Percentiles rank a stretch among this genome's conserved stretches.
phyloP scores from a whole-genome alignment of 2,329 filamentous ascomycete genomes.

The Lachnellula arida region DNA sequence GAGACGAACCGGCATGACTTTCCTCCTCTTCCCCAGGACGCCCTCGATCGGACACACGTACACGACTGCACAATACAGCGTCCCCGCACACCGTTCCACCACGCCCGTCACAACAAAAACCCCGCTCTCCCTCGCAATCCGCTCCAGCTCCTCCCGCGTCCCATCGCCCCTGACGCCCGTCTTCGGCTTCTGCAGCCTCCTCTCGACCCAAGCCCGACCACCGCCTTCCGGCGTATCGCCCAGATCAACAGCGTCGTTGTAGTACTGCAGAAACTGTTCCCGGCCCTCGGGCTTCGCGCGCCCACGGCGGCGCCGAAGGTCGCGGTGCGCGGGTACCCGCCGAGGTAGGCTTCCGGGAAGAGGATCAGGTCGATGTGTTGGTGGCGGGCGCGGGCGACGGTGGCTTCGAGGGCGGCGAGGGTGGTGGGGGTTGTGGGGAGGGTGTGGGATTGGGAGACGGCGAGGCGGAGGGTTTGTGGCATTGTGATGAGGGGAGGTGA shows the following conservation, averaged over 20 bases:
- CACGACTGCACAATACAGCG: slow-evolving; percentile 75
- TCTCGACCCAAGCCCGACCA: slow-evolving; percentile 65
- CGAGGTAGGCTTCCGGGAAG: slow-evolving; percentile 88
- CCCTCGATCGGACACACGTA: slow-evolving; percentile 75
- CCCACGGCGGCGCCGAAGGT: slow-evolving; percentile 74
- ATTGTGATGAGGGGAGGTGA: slow-evolving; percentile 15
- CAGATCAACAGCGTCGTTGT: slow-evolving; percentile 72
- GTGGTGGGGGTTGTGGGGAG: slow-evolving; percentile 49
- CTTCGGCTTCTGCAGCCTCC: slow-evolving; percentile 41
- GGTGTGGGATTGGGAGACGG: slow-evolving; percentile 48
- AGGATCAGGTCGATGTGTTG: slow-evolving; percentile 63
- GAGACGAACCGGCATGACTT: slow-evolving; percentile 74
- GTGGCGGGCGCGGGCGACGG: slow-evolving; percentile 58
- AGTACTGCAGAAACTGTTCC: slow-evolving; percentile 80
- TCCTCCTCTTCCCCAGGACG: slow-evolving; percentile 77
- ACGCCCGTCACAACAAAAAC: slow-evolving; percentile 78
- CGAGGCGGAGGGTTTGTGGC: slow-evolving; percentile 24
- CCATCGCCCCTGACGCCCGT: slow-evolving; percentile 60
- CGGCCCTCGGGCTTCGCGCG: slow-evolving; percentile 61
- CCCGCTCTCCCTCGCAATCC: slow-evolving; percentile 68
- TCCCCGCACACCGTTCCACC: slow-evolving; percentile 76
- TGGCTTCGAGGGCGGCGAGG: slow-evolving; percentile 58
- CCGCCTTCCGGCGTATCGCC: slow-evolving; percentile 72
- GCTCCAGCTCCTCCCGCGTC: slow-evolving; percentile 74
- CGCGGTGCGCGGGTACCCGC: slow-evolving; percentile 82